phyloP scores from a whole-genome alignment of 441 rosid genomes.

The Erodium trifolium region DNA sequence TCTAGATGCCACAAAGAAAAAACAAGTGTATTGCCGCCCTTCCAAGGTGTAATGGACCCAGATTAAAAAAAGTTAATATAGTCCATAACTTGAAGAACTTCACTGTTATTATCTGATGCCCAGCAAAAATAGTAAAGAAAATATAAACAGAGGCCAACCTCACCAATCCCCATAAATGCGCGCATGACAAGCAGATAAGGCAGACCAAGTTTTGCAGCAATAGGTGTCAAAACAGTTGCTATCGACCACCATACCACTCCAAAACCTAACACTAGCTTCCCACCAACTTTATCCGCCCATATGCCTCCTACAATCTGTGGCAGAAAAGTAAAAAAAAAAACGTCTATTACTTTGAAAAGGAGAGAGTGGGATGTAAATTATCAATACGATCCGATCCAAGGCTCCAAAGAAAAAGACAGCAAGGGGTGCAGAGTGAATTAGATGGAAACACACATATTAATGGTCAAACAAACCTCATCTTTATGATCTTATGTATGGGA shows the following conservation, averaged over 20 bases:
- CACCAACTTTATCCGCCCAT: conserved; percentile 96
- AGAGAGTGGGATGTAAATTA: background rate
- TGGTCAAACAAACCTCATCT: background rate
- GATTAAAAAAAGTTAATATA: background rate
- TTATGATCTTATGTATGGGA: background rate
- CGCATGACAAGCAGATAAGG: conserved; percentile 83
- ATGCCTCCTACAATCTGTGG: conserved; percentile 87
- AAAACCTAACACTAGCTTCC: conserved; percentile 82
- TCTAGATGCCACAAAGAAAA: background rate
- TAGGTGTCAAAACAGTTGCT: conserved; percentile 89
- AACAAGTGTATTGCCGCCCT: background rate
- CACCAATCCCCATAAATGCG: conserved; percentile 98
- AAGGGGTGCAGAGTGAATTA: background rate
- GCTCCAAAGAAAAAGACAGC: background rate
- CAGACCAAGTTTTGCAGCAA: conserved; percentile 86
- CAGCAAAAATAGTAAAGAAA: background rate
- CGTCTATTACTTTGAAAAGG: background rate
- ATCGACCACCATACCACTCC: conserved; percentile 98
- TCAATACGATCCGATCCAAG: background rate
- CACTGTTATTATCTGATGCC: background rate
- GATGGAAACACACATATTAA: background rate
- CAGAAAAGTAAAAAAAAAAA: conserved; percentile 18
- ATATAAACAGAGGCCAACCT: conserved; percentile 42
- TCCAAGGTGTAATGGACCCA: background rate
- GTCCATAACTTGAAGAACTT: background rate